Conservation (phyloP, 306 rosid species). For the Cucumis cinereus region DNA sequence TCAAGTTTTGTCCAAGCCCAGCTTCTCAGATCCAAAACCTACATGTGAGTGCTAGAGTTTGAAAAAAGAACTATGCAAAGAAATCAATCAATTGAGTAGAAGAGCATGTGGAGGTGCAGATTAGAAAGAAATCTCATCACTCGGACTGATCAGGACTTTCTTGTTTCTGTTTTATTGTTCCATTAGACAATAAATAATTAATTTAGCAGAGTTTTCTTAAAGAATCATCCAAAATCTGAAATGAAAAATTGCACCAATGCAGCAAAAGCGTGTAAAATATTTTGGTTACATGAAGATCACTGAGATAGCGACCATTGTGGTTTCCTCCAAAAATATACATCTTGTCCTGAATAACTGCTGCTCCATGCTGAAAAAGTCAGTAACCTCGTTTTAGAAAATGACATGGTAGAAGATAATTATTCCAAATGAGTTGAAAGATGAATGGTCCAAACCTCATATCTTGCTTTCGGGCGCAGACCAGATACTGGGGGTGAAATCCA, state of each 20-base stretch:
- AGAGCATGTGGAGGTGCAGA: neutral
- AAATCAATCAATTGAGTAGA: neutral
- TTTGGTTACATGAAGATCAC: slow-evolving; percentile 71
- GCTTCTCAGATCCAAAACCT: slow-evolving; percentile 87
- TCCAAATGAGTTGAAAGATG: slow-evolving; percentile 6
- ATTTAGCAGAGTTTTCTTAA: neutral
- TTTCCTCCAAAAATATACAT: slow-evolving; percentile 92
- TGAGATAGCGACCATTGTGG: slow-evolving; percentile 95
- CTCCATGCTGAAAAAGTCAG: slow-evolving; percentile 67
- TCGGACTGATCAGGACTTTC: neutral
- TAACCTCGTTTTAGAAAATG: slow-evolving; percentile 17
- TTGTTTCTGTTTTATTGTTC: neutral
- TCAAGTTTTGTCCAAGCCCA: slow-evolving; percentile 84
- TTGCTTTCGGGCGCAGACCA: slow-evolving; percentile 63
- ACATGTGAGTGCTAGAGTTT: slow-evolving; percentile 8
- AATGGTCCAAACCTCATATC: slow-evolving; percentile 66
- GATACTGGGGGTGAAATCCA: slow-evolving; percentile 67
- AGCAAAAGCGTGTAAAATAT: neutral
- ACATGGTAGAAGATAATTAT: slow-evolving; percentile 2
- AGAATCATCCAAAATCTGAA: neutral
- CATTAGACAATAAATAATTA: neutral
- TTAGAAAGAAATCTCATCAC: neutral
- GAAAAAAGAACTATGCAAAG: neutral
- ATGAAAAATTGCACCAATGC: neutral
- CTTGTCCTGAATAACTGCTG: slow-evolving; percentile 75